These are phyloP conservation scores for Hysterium pulicare DNA, from an alignment of 2,329 filamentous ascomycete genomes.

Conservation along the genomic window DNA sequence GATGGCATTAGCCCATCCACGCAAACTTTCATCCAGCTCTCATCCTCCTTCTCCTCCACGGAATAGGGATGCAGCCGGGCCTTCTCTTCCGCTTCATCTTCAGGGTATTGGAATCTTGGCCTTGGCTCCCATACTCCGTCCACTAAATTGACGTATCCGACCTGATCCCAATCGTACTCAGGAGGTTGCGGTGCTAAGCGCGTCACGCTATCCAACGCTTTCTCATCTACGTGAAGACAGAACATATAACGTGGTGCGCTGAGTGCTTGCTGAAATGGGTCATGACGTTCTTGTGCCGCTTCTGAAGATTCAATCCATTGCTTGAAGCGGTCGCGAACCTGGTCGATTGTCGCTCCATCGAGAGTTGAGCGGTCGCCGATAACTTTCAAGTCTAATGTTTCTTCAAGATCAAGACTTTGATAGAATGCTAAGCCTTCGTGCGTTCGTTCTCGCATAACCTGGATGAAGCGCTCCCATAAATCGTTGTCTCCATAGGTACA, in stretches of 20 bases:
- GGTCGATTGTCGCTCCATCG: not conserved
- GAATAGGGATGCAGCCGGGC: too few species aligned
- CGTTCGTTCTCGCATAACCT: not conserved
- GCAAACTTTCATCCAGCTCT: not conserved
- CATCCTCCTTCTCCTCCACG: not conserved
- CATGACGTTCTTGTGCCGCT: not conserved
- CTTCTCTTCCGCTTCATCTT: not conserved
- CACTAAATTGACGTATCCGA: not conserved
- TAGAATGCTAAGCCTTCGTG: not conserved
- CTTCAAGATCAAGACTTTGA: not conserved
- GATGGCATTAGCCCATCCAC: not conserved
- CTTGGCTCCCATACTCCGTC: not conserved
- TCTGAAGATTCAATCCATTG: not conserved
- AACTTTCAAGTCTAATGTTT: not conserved
- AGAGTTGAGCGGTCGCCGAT: not conserved
- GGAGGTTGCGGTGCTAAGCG: not conserved
- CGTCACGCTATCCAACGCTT: not conserved
- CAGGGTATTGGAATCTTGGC: not conserved
- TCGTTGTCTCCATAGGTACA: conserved; percentile 10
- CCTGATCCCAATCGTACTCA: not conserved
- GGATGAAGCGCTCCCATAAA: conserved; percentile 9
- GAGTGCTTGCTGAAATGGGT: not conserved
- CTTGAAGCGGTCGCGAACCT: not conserved
- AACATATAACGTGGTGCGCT: not conserved
- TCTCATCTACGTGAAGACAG: not conserved